Evolutionary conservation across 495 filamentous ascomycete species (phyloP).

Genomic region (Paragyromitra xinjiangensis): DNA sequence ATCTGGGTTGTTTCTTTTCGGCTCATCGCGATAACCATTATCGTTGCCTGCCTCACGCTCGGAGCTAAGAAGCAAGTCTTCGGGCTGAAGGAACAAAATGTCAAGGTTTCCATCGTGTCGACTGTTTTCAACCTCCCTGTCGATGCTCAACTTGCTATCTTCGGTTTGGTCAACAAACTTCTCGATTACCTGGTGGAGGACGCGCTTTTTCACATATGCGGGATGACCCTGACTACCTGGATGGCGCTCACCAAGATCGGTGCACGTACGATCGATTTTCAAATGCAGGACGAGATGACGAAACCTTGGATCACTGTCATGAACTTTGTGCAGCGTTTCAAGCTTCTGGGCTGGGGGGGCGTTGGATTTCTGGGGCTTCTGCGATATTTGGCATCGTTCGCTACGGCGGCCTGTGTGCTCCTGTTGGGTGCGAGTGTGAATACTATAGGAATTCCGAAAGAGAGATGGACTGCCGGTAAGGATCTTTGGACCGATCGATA

Average conservation of each 20-base stretch:
- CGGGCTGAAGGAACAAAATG: background rate
- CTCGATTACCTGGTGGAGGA: conserved; percentile 29
- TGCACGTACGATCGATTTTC: background rate
- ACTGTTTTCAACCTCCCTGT: conserved; percentile 9
- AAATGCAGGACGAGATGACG: conserved; percentile 21
- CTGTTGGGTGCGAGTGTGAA: conserved; percentile 6
- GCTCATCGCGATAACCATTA: conserved; percentile 1
- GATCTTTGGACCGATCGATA: conserved; percentile 19
- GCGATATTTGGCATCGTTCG: background rate
- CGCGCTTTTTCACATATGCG: conserved; percentile 2
- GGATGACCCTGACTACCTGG: conserved; percentile 21
- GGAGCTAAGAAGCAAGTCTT: conserved; percentile 18
- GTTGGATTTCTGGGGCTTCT: background rate
- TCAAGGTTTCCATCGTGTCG: background rate
- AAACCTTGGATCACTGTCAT: conserved; percentile 23
- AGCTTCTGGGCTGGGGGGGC: conserved; percentile 5
- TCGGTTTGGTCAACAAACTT: conserved; percentile 19
- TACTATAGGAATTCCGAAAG: conserved; percentile 19
- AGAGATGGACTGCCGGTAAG: conserved; percentile 1
- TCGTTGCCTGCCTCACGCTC: conserved; percentile 6
- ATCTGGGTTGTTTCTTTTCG: conserved; percentile 9
- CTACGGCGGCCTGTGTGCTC: conserved; percentile 2
- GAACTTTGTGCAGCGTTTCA: conserved; percentile 1
- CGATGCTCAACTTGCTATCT: conserved; percentile 22
- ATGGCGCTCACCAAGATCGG: conserved; percentile 15